Evolutionary conservation across 495 filamentous ascomycete species (phyloP).

Genomic region (Hypoxylon perforatum): DNA sequence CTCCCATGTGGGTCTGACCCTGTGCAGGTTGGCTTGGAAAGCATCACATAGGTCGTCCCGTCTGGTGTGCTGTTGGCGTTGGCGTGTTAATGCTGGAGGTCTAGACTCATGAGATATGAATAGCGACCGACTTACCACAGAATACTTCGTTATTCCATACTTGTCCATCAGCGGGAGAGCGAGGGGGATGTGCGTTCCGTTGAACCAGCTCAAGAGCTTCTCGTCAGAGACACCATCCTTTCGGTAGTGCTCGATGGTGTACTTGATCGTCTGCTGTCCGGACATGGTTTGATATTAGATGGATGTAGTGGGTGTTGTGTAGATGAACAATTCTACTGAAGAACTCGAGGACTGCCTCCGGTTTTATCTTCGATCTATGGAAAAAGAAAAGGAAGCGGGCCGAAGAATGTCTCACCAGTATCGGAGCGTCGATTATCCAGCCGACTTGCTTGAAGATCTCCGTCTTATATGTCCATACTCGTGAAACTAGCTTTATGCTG

Average conservation of each 20-base stretch:
- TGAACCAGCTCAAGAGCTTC: constrained; percentile 26
- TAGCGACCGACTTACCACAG: constrained; percentile 15
- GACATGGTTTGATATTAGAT: constrained; percentile 17
- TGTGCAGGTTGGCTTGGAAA: constrained; percentile 12
- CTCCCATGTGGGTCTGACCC: constrained; percentile 16
- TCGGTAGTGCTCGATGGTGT: constrained; percentile 31
- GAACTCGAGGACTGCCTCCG: not conserved
- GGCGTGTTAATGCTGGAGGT: not conserved
- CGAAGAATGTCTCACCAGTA: too few relatives aligned
- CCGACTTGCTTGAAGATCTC: too few relatives aligned
- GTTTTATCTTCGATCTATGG: too few relatives aligned
- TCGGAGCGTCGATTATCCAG: too few relatives aligned
- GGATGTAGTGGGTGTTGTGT: not conserved
- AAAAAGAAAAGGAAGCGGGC: too few relatives aligned
- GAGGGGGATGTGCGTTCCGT: constrained; percentile 11
- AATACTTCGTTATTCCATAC: constrained; percentile 27
- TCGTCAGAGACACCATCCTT: constrained; percentile 27
- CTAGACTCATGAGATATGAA: too few relatives aligned
- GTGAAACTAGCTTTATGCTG: too few relatives aligned
- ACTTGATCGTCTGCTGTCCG: constrained; percentile 16
- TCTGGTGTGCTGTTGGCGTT: constrained; percentile 13
- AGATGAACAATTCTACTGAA: not conserved
- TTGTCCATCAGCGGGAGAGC: constrained; percentile 27
- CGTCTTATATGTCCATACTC: too few relatives aligned
- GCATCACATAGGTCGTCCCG: not conserved